These are phyloP conservation scores for Plasmopara muralis DNA, from an alignment of 352 stramenopile species.

Conservation along the genomic window DNA sequence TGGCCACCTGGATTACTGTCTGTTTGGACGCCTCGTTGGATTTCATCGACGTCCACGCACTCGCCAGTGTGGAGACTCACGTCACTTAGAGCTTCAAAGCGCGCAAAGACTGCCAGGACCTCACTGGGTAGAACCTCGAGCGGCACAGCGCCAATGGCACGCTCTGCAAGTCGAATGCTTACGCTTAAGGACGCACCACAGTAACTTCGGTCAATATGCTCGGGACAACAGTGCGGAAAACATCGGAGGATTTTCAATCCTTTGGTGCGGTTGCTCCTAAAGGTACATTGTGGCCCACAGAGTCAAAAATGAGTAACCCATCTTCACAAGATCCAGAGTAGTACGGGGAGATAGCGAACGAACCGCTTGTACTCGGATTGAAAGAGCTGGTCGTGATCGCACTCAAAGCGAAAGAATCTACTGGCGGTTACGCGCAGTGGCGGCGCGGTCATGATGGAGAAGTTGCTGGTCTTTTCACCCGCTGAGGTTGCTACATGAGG, in stretches of 20 bases:
- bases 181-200: slow-evolving; percentile 56
- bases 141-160: slow-evolving; percentile 6
- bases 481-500: neutral
- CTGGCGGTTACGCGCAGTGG: neutral
- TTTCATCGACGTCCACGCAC: slow-evolving; percentile 34
- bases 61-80: slow-evolving; percentile 36
- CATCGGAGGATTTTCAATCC: slow-evolving; percentile 62
- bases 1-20: slow-evolving; percentile 50
- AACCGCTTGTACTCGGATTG: slow-evolving; percentile 60
- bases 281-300: no score
- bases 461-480: neutral
- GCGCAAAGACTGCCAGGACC: slow-evolving; percentile 24
- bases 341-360: neutral
- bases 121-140: slow-evolving; percentile 10
- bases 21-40: slow-evolving; percentile 31
- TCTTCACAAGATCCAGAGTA: no score
- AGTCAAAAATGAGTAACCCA: no score
- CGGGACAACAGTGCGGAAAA: slow-evolving; percentile 69
- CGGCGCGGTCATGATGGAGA: neutral
- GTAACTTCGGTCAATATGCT: slow-evolving; percentile 69
- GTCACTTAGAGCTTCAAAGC: slow-evolving; percentile 33
- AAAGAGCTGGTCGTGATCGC: neutral
- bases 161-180: slow-evolving; percentile 22
- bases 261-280: slow-evolving; percentile 65
- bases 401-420: slow-evolving; percentile 3